Base-by-base conservation (phyloP, 345 rosid genomes). In the Cardamine chenopodiifolia region DNA sequence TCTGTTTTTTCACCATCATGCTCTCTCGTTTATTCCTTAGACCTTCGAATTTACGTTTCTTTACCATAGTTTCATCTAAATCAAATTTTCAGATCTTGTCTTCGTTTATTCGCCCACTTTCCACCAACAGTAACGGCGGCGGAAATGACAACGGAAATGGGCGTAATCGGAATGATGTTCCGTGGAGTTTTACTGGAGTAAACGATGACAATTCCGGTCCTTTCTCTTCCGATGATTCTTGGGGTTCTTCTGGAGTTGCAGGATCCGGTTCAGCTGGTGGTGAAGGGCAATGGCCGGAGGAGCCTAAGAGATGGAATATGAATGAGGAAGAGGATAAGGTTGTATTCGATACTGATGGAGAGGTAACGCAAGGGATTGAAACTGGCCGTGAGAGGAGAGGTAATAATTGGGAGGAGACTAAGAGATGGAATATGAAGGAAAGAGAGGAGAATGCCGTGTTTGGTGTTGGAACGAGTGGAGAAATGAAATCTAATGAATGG, bases 1-100 rank as follows among this genome's bases (percentile, higher is more conserved):
- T 25, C 37, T 55, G 63, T 63, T 31, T 37, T 58, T 67, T 67
- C 49, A 37, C 5, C 81, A 85, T 75, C 56, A 89, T 89, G 98
- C 85, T 89, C 66, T 75, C 86, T 79, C 96, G 98, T 66, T 78
- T 91, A 18, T 72, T 89, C 42, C 82, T 83, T 23, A 91, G 70
- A 78, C 66, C 89, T 49, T 89, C 91, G 45, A 84, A 81, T 68
- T 73, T 93, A 59, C 90, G 91, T 66, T 47, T 81, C 26, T 69
- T 87, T 10, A 72, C 84, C 18, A 62, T 68, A 40, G 63, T 77
- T 53, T 74, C 83, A 32, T 78, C 86, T 0, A 87, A 82, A 62
- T 62, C 80, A 23, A 60, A 34, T 5, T 17, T 56, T 25, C 78
- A 76, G 29, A 70, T 63, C 66, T 71, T 82, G 22, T 58, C 80